Conservation (phyloP, 257 asterid genomes). For the Eucommia ulmoides region DNA sequence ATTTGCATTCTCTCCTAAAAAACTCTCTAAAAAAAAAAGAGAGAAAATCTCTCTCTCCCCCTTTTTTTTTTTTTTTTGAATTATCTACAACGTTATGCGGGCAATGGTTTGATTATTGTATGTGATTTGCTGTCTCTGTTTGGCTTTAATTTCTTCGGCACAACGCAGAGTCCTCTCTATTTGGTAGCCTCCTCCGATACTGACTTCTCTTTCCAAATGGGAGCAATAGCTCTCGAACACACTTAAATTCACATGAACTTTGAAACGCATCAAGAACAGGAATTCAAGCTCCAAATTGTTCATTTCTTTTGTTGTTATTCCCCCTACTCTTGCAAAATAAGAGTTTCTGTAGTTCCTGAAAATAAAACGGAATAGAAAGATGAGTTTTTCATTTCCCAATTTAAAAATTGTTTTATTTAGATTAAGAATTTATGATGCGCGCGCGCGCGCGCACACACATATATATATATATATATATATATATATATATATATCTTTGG, state of each 20-base stretch:
- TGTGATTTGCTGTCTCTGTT: slow-evolving; percentile 25
- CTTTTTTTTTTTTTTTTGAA: no score
- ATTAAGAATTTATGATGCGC: no score
- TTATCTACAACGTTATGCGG: slow-evolving; percentile 21
- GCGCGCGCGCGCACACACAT: no score
- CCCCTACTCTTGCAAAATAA: slow-evolving; percentile 88
- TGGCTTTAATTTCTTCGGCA: slow-evolving; percentile 75
- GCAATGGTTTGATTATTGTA: slow-evolving; percentile 19
- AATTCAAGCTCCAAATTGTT: slow-evolving; percentile 61
- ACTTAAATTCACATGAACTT: slow-evolving; percentile 82
- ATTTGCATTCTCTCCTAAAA: no score
- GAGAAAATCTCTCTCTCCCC: no score
- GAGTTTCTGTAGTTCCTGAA: slow-evolving; percentile 89
- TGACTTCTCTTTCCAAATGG: slow-evolving; percentile 92
- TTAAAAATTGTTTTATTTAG: no score
- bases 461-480: no score
- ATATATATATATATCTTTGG: no score
- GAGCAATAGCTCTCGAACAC: slow-evolving; percentile 82
- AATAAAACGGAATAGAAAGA: no score
- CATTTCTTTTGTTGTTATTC: slow-evolving; percentile 48
- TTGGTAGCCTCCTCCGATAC: slow-evolving; percentile 90
- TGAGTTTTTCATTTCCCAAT: no score
- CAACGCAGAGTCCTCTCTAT: slow-evolving; percentile 85
- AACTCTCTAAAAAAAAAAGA: no score
- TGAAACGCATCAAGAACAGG: slow-evolving; percentile 73